Evolutionary conservation across 495 filamentous ascomycete species (phyloP), one percentile per base, ranked within the genome.

Genomic region (Ramalina intermedia): DNA sequence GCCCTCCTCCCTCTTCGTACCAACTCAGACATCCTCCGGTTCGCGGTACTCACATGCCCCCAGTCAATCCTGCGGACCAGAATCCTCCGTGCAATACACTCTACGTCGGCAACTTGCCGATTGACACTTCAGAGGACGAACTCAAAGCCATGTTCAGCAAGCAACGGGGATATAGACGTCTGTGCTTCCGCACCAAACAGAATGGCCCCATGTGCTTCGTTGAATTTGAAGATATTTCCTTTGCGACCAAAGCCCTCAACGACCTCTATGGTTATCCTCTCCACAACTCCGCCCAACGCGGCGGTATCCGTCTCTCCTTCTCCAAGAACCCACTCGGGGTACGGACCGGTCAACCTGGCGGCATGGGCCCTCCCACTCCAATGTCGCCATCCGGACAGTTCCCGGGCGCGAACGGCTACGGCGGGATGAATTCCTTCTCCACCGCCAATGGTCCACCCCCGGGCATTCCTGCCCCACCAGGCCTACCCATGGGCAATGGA

Each of bases 121-220:
- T 88, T 41, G 86, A 95, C 59, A 94, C 91, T 0, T 91, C 86
- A 0, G 91, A 98, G 59, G 93, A 98, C 57, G 91, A 98, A 61
- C 73, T 98, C 41, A 98, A 96, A 64, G 82, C 84, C 13, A 75
- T 96, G 62, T 98, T 98, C 60, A 87, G 82, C 39, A 91, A 90
- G 63, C 85, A 93, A 56, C 85, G 89, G 33, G 91, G 91, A 14
- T 98, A 96, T 64, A 98, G 94, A 68, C 75, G 91, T 36, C 80
- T 98, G 4, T 96, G 88, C 58, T 94, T 95, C 69, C 78, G 93
- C n/a, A 94, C 90, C 45, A 98, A 98, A 66, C 84, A 89, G 54
- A 94, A 96, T 58, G 93, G 93, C 0, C 91, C 93, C 12, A 96
- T 96, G 93, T 96, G 91, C 59, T 96, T 96, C 58, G 91, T 98